Percentiles rank a stretch among this genome's conserved stretches.
These are phyloP conservation scores for Ceratobasidium papillatum DNA, from an alignment of 1,284 basidiomycete species.

Conservation along the genomic window DNA sequence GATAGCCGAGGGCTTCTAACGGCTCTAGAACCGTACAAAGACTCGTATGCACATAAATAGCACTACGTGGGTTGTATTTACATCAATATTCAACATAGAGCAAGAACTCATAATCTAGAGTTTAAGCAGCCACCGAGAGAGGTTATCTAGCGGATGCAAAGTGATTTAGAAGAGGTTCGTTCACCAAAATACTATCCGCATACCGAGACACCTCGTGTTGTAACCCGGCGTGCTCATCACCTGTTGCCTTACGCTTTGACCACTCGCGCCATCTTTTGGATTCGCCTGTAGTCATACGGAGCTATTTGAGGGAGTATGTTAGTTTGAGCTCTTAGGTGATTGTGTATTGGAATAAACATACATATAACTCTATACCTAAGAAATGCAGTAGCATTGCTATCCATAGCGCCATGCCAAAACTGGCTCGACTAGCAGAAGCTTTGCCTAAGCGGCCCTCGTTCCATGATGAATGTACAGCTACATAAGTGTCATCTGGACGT, in stretches of 20 bases:
- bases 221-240: not conserved
- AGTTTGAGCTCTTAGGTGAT: not conserved
- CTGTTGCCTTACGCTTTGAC: constrained; percentile 17
- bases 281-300: constrained; percentile 18
- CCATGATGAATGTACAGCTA: constrained; percentile 40
- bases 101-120: no score
- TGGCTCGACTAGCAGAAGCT: constrained; percentile 37
- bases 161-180: constrained; percentile 27
- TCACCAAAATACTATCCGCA: constrained; percentile 9
- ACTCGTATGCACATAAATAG: constrained; percentile 1
- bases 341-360: constrained; percentile 1
- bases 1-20: not conserved
- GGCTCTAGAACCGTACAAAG: not conserved
- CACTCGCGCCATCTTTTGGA: constrained; percentile 23
- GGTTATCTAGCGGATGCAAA: not conserved
- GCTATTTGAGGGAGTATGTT: not conserved
- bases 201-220: constrained; percentile 15
- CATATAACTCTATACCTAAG: constrained; percentile 43
- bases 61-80: not conserved
- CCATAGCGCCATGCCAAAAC: constrained; percentile 44
- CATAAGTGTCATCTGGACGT: constrained; percentile 3
- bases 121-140: not conserved
- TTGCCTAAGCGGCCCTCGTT: constrained; percentile 27
- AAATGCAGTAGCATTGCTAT: constrained; percentile 42
- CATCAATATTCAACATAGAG: not conserved